Conservation (phyloP, 2,329 filamentous ascomycete genomes). For the Cladosporium oxysporum region DNA sequence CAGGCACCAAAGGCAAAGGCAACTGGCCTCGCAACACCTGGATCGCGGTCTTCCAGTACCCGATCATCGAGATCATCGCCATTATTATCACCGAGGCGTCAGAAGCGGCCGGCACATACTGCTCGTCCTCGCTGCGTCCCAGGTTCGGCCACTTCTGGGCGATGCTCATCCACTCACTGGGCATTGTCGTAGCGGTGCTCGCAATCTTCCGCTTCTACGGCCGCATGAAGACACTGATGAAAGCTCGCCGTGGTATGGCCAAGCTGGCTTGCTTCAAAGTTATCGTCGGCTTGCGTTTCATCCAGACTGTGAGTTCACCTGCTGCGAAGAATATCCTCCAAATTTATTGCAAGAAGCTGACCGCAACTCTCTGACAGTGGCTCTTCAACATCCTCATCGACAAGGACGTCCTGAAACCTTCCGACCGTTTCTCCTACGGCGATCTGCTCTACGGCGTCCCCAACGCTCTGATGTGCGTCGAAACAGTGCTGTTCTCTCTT, state of each 20-base stretch:
- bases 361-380: conserved; percentile 12
- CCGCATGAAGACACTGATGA: conserved; percentile 28
- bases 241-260: conserved; percentile 26
- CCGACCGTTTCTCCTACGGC: conserved; percentile 25
- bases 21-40: conserved; percentile 29
- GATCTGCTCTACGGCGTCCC: conserved; percentile 34
- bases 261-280: conserved; percentile 36
- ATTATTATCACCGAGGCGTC: conserved; percentile 30
- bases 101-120: conserved; percentile 30
- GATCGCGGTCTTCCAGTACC: conserved; percentile 35
- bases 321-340: no score
- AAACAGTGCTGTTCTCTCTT: conserved; percentile 30
- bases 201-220: conserved; percentile 31
- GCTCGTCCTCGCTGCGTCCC: conserved; percentile 27
- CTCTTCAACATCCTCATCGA: conserved; percentile 32
- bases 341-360: neutral
- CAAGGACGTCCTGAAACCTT: conserved; percentile 27
- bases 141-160: conserved; percentile 30
- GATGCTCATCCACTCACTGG: conserved; percentile 24
- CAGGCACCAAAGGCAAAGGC: conserved; percentile 16
- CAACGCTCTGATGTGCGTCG: conserved; percentile 28
- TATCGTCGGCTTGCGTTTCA: conserved; percentile 33
- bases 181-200: conserved; percentile 29
- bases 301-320: conserved; percentile 23
- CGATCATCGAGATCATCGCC: conserved; percentile 28